phyloP scores from a whole-genome alignment of 2,329 filamentous ascomycete species.

The Penicillium sp. region DNA sequence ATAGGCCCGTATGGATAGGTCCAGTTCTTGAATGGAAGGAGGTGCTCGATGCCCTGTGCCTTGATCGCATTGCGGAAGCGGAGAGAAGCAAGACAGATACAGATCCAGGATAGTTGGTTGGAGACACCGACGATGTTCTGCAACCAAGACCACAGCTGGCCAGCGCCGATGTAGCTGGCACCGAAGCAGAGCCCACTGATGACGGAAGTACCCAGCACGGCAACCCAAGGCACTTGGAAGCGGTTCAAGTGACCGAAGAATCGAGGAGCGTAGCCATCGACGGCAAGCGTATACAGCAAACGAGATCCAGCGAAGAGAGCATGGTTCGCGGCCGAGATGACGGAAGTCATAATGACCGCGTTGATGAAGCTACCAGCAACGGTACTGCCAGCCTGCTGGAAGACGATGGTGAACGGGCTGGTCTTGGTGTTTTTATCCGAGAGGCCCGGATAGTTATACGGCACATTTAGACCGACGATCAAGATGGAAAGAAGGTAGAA shows the following conservation, averaged over 20 bases:
- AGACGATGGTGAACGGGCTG: conserved; percentile 65
- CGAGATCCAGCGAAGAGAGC: conserved; percentile 61
- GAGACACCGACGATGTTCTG: conserved; percentile 71
- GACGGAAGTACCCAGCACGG: conserved; percentile 58
- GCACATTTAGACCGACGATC: conserved; percentile 62
- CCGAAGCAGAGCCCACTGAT: conserved; percentile 65
- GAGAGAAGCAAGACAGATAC: conserved; percentile 67
- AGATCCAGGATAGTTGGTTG: conserved; percentile 67
- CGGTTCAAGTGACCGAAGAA: conserved; percentile 57
- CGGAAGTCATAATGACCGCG: conserved; percentile 63
- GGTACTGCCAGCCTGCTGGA: conserved; percentile 59
- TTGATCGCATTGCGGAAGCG: conserved; percentile 64
- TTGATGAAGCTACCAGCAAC: conserved; percentile 63
- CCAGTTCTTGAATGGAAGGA: conserved; percentile 68
- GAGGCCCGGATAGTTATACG: conserved; percentile 57
- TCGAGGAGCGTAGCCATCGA: conserved; percentile 59
- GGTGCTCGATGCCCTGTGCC: conserved; percentile 62
- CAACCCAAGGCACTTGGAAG: conserved; percentile 58
- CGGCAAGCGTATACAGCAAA: conserved; percentile 60
- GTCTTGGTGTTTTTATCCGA: conserved; percentile 50
- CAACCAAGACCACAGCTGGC: conserved; percentile 68
- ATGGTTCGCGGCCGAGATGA: conserved; percentile 63
- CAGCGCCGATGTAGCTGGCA: conserved; percentile 67
- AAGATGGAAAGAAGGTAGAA: conserved; percentile 59
- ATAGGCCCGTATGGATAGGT: conserved; percentile 67